Percentiles rank a stretch among this genome's conserved stretches.
These are phyloP conservation scores for Populus simonii DNA, from an alignment of 345 rosid genomes.

Conservation along the genomic window DNA sequence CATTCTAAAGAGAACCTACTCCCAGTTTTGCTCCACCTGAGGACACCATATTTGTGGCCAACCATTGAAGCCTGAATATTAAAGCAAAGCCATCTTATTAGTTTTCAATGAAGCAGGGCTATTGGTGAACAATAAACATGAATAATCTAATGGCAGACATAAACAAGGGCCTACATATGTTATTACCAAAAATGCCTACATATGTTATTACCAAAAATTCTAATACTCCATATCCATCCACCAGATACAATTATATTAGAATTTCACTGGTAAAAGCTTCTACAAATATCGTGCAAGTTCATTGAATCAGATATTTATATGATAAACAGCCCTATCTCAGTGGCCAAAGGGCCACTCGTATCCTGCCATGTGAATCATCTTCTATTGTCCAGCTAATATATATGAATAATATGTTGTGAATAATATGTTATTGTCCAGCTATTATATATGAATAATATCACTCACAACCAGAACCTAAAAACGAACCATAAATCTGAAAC, in stretches of 20 bases:
- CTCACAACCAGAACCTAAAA: neutral
- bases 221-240: neutral
- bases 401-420: neutral
- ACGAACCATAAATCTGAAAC: no score
- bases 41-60: slow-evolving; percentile 92
- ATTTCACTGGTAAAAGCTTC: neutral
- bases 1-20: slow-evolving; percentile 40
- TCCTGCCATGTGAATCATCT: neutral
- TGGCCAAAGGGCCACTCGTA: neutral
- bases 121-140: neutral
- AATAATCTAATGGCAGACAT: neutral
- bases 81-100: neutral
- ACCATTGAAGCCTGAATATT: slow-evolving; percentile 84
- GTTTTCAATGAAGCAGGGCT: neutral
- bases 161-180: neutral
- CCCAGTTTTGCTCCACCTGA: slow-evolving; percentile 92
- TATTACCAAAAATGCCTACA: neutral
- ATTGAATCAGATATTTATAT: no score
- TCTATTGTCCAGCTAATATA: neutral
- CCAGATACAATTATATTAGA: neutral
- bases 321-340: neutral
- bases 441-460: neutral
- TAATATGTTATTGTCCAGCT: neutral
- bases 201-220: neutral
- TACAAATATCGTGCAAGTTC: no score